Evolutionary conservation across 2,329 filamentous ascomycete genomes (phyloP).

Genomic region (Aspergillus piperis): DNA sequence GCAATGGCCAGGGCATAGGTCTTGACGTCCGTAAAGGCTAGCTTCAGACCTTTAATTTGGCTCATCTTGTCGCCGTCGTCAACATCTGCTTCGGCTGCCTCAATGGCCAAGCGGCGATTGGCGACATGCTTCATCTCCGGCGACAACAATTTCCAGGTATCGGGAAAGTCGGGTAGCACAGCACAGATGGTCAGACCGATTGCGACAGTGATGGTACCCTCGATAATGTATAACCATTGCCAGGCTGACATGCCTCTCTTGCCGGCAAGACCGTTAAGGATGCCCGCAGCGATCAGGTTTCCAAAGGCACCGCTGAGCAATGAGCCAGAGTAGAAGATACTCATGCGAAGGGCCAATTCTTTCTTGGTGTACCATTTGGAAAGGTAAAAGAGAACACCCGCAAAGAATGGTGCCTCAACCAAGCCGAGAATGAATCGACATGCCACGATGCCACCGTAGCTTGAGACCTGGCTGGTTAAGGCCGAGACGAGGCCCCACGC

Average conservation of each 20-base stretch:
- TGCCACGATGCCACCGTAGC: constrained; percentile 45
- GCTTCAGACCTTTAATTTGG: constrained; percentile 53
- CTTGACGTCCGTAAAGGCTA: constrained; percentile 54
- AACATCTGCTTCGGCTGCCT: constrained; percentile 52
- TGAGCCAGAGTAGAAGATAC: constrained; percentile 56
- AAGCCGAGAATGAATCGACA: constrained; percentile 50
- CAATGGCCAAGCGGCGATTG: constrained; percentile 52
- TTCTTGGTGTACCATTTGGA: constrained; percentile 56
- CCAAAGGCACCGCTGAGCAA: constrained; percentile 55
- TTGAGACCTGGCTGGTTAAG: constrained; percentile 46
- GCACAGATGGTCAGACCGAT: constrained; percentile 36
- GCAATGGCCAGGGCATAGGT: constrained; percentile 49
- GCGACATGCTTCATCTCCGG: constrained; percentile 51
- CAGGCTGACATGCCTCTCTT: constrained; percentile 39
- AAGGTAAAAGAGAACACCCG: constrained; percentile 52
- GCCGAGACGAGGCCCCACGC: constrained; percentile 51
- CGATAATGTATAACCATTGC: constrained; percentile 46
- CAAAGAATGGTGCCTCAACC: constrained; percentile 51
- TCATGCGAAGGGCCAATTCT: constrained; percentile 53
- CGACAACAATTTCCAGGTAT: constrained; percentile 47
- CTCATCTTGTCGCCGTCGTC: constrained; percentile 52
- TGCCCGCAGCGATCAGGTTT: constrained; percentile 57
- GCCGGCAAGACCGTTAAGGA: constrained; percentile 44
- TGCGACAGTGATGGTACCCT: constrained; percentile 38
- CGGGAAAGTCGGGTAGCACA: constrained; percentile 45